Evolutionary conservation across 192 early-diverging fungal genomes (phyloP).

Genomic region (Podila clonocystis): DNA sequence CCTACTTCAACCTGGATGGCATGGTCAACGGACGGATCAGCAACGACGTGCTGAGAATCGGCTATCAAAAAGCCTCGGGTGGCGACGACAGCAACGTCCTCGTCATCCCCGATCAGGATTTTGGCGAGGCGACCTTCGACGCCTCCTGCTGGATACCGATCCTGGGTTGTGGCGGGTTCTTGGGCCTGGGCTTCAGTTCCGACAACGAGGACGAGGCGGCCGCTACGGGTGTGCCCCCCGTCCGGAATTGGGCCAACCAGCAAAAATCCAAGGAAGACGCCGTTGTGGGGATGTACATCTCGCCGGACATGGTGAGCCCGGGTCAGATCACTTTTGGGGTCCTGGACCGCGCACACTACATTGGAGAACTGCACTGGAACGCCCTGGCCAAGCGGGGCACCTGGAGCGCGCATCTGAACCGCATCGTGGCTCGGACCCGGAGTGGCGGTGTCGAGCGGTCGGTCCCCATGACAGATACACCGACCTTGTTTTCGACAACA

Average conservation of each 20-base stretch:
- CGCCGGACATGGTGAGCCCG: conserved; percentile 49
- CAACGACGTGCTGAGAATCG: conserved; percentile 4
- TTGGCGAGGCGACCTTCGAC: conserved; percentile 11
- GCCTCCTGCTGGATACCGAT: conserved; percentile 48
- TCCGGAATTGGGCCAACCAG: conserved; percentile 86
- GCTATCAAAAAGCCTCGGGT: too few relatives aligned
- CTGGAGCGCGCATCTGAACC: too few relatives aligned
- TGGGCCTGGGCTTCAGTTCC: conserved; percentile 95
- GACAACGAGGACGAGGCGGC: conserved; percentile 85
- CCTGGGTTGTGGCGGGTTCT: conserved; percentile 82
- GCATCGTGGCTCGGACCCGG: too few relatives aligned
- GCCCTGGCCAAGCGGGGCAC: conserved; percentile 70
- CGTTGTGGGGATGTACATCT: conserved; percentile 87
- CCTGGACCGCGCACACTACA: conserved; percentile 77
- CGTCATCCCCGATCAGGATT: conserved; percentile 2
- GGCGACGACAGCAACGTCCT: not conserved
- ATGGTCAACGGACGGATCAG: not conserved
- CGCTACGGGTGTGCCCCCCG: conserved; percentile 83
- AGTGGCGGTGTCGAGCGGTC: too few relatives aligned
- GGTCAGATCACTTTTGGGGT: conserved; percentile 74
- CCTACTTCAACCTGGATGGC: conserved; percentile 65
- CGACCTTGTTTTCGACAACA: too few relatives aligned
- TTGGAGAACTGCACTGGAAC: conserved; percentile 78
- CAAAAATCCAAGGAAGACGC: conserved; percentile 79
- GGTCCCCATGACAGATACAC: too few relatives aligned